Evolutionary conservation across 2,329 filamentous ascomycete species (phyloP), one percentile per base, ranked within the genome.

Genomic region (Exserohilum rostratum): DNA sequence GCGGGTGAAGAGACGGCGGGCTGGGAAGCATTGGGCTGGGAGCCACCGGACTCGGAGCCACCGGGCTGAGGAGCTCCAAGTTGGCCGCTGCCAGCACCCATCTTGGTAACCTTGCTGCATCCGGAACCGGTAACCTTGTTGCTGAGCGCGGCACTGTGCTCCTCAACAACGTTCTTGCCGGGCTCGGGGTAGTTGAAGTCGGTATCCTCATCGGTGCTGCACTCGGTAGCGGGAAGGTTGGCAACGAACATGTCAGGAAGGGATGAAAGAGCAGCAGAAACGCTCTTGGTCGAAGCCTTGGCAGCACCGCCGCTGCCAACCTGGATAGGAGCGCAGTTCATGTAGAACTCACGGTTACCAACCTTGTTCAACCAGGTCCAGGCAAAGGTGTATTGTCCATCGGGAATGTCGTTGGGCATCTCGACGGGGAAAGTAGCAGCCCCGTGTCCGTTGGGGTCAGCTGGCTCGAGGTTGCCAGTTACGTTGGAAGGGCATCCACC

Each of bases 321-420:
- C 0, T 81, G 83, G 43, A 96, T 75, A 0, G 90, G 86, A 0
- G 89, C 91, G 66, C 93, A 99, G 83, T 96, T 96, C 92, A 96
- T 96, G 82, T 98, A 97, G 83, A 96, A 91, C 73, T 98, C 95
- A 1, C 93, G 88, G 79, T 96, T 96, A 2, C 95, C 95, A 9
- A 96, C 70, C 55, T 89, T 89, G 77, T 98, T 98, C 77, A 96
- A 86, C 95, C 95, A 98, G 0, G 91, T 91, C 92, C 93, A 98
- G 0, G 91, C 90, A 4, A 98, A 80, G 0, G 87, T 90, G 45
- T 90, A 93, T 17, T 89, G 82, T 0, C 93, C 95, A 0, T 86
- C 77, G 2, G 87, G 85, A 27, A 97, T 82, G 12, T 86, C 83
- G 0, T 82, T 70, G 0, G 93, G 93, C 15, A 97, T 86, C 0